These are phyloP conservation scores for Apiospora kogelbergensis DNA, from an alignment of 2,329 filamentous ascomycete species.

Conservation along the genomic window DNA sequence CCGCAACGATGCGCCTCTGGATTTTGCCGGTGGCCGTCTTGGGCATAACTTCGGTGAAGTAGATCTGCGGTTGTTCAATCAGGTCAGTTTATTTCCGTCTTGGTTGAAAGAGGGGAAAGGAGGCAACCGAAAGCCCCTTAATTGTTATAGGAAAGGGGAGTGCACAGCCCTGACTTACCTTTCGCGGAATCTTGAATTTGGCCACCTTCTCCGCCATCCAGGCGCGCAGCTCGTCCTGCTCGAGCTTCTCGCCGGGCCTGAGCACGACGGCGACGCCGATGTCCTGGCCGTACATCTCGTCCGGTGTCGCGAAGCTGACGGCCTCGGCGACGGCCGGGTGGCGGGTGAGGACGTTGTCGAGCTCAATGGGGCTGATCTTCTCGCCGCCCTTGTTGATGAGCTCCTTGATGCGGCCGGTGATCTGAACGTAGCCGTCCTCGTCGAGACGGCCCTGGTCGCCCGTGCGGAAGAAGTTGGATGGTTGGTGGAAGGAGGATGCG, in stretches of 20 bases:
- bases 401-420: slow-evolving; percentile 92
- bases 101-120: not conserved
- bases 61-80: slow-evolving; percentile 52
- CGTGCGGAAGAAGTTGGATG: slow-evolving; percentile 79
- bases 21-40: slow-evolving; percentile 94
- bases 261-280: slow-evolving; percentile 75
- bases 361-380: slow-evolving; percentile 85
- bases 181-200: slow-evolving; percentile 84
- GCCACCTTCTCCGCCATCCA: slow-evolving; percentile 72
- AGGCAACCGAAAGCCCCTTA: no score
- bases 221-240: slow-evolving; percentile 60
- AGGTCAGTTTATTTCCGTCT: not conserved
- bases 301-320: slow-evolving; percentile 79
- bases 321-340: slow-evolving; percentile 74
- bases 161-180: slow-evolving; percentile 49
- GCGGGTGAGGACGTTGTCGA: slow-evolving; percentile 79
- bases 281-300: slow-evolving; percentile 82
- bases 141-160: no score
- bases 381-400: slow-evolving; percentile 89
- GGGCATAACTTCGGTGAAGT: slow-evolving; percentile 81
- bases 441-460: slow-evolving; percentile 85
- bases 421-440: slow-evolving; percentile 76
- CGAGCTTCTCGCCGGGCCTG: slow-evolving; percentile 60
- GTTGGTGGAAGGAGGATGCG: slow-evolving; percentile 66
- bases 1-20: slow-evolving; percentile 81